Base-by-base conservation (phyloP, 1,284 basidiomycete species). In the Apiotrichum laibachii region DNA sequence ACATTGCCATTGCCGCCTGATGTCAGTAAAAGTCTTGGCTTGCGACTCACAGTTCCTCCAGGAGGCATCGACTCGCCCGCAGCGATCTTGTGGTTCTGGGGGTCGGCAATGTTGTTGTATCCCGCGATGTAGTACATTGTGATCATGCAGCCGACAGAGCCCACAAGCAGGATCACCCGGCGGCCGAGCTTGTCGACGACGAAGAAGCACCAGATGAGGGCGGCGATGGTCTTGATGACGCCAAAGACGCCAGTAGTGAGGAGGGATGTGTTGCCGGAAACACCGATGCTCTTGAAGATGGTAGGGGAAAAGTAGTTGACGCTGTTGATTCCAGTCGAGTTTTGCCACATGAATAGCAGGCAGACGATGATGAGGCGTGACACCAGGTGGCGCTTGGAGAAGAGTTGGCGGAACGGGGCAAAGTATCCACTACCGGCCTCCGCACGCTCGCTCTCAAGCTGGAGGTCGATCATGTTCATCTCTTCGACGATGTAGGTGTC, bases 171-270 rank as follows among this genome's bases (percentile, higher is more conserved):
- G 2, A 72, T 69, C 22, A 60, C 57, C 12, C 70, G 60, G 21
- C 75, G 65, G 0, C 75, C 75, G 42, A 65, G 63, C n/a, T 60
- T 40, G 55, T 77, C 75, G 51, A 76, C 67, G 33, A 77, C 59
- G 56, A 62, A 70, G 33, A 71, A 52, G 53, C 59, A 63, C 63
- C 68, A 71, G 56, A 67, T 51, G 57, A 69, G 19, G 9, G 64
- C 64, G 19, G 35, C 63, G 16, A 61, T 52, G 19, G 62, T 62
- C 66, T 80, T 80, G 66, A 79, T 69, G 1, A 79, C 60, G 16
- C 78, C 78, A 60, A 77, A 80, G 51, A 79, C 68, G 21, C 78
- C 79, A 12, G 78, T 78, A 34, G 73, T 73, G 21, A 79, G 70
- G 5, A 62, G 56, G 47, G 56, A 46, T 6, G 56, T 50, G 16